A percentile compares a stretch with the other conserved stretches of the same genome.
These are phyloP conservation scores for Hypoxylon fragiforme DNA, from an alignment of 495 filamentous ascomycete genomes.

Conservation along the genomic window DNA sequence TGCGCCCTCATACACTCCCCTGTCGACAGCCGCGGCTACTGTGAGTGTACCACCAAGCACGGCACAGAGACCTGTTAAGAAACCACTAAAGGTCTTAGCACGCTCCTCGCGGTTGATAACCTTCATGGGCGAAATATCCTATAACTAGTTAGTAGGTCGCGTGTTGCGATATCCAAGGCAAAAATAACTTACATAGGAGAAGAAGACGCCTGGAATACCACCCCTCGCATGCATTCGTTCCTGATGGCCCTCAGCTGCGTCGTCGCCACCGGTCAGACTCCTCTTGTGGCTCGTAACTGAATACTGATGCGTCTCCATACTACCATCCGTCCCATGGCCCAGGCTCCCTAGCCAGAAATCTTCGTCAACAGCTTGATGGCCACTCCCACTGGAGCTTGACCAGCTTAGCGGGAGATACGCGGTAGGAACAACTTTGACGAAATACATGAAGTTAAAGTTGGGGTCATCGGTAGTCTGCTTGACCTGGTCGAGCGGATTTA, in stretches of 20 bases:
- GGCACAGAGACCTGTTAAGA: constrained; percentile 91
- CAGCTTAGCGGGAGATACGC: constrained; percentile 90
- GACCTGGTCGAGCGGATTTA: constrained; percentile 88
- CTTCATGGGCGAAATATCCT: constrained; percentile 99
- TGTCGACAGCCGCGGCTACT: constrained; percentile 90
- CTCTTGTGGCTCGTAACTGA: constrained; percentile 94
- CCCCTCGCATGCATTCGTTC: constrained; percentile 85
- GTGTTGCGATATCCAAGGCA: background rate
- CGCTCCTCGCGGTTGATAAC: constrained; percentile 95
- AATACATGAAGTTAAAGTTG: constrained; percentile 98
- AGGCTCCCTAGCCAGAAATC: constrained; percentile 65
- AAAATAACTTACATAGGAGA: constrained; percentile 75
- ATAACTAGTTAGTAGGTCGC: constrained; percentile 5
- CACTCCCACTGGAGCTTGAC: constrained; percentile 48
- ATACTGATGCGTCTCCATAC: constrained; percentile 97
- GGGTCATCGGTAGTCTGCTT: constrained; percentile 76
- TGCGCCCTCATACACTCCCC: constrained; percentile 86
- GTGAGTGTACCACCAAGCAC: constrained; percentile 94
- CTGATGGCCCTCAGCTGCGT: constrained; percentile 81
- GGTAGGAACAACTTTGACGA: constrained; percentile 95
- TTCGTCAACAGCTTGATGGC: constrained; percentile 56
- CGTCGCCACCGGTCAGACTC: constrained; percentile 77
- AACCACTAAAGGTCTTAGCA: constrained; percentile 82
- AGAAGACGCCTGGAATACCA: constrained; percentile 97
- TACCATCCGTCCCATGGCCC: constrained; percentile 66